phyloP scores from a whole-genome alignment of 2,329 filamentous ascomycete species.

The Pseudocercospora eumusae region DNA sequence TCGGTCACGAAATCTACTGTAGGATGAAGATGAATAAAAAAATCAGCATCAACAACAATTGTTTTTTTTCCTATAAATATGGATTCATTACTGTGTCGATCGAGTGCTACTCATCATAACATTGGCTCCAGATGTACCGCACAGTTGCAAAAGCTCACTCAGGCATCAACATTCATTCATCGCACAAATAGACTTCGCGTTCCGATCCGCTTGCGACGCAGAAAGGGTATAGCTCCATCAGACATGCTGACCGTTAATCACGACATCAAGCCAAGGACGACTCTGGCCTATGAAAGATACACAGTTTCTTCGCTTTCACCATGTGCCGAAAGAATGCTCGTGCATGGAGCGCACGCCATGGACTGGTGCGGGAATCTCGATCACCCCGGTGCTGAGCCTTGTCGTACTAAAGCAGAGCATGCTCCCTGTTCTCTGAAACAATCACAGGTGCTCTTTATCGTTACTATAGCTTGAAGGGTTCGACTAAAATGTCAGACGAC shows the following conservation, averaged over 20 bases:
- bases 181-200: conserved; percentile 1
- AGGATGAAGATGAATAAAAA: not conserved
- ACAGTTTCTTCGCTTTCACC: not conserved
- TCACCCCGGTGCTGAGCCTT: not conserved
- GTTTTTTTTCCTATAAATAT: not conserved
- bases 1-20: conserved; percentile 7
- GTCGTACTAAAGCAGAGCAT: not conserved
- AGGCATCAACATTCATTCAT: conserved; percentile 1
- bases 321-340: not conserved
- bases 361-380: not conserved
- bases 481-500: not conserved
- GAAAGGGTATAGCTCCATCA: not conserved
- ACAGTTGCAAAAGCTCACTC: not conserved
- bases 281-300: not conserved
- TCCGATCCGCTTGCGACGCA: conserved; percentile 15
- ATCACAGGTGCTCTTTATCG: no score
- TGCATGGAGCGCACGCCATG: conserved; percentile 8
- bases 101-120: not conserved
- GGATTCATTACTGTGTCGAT: not conserved
- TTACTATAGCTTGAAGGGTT: no score
- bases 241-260: conserved; percentile 23
- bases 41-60: not conserved
- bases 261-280: conserved; percentile 24
- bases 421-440: no score
- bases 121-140: not conserved